Base-by-base conservation (phyloP, 192 early-diverging fungal genomes). In the Coemansia nantahalensis region DNA sequence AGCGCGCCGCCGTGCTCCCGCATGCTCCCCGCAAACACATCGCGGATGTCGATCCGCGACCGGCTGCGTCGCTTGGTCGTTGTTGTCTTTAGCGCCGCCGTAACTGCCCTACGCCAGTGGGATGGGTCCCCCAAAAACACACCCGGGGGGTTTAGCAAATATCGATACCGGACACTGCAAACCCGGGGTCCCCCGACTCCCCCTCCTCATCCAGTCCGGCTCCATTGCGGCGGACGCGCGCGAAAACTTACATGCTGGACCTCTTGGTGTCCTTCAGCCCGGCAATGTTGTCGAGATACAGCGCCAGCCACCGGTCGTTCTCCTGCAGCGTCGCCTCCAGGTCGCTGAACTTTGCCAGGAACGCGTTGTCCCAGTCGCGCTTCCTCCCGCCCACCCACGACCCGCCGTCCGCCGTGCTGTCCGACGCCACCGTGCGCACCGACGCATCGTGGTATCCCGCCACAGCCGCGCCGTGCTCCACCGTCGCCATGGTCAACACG, bases 351-450 rank as follows among this genome's bases (percentile, higher is more conserved):
- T 77, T 77, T 50, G 57, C 22, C 12, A 65, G 22, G 39, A 77
- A 77, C 40, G 73, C 73, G 34, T 68, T 65, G 15, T 77, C 73
- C 73, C 73, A 77, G 57, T 77, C 66, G 21, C 73, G 73, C 36
- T 77, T 77, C 19, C 49, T 55, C 18, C 54, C 51, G 2, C 62
- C 44, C 21, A 77, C 53, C 73, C 73, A 77, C 23, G 65, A 59
- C 26, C 36, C 52, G 15, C 12, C 47, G 4, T 35, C 30, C 1
- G 53, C 45, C 1, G 67, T 65, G 47, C 51, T 51, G 31, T 45
- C 63, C 2, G 68, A 59, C 11, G 51, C 47, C 22, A 59, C 45
- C 16, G 64, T 47, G 37, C 59, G 62, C 15, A 52, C 54, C 0
- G 62, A 55, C 4, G 40, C 37, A 37, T 52, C 50, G 12, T 11